Evolutionary conservation across 257 asterid species (phyloP), one percentile per base, ranked within the genome.

Genomic region (Thymus mandschuricus): DNA sequence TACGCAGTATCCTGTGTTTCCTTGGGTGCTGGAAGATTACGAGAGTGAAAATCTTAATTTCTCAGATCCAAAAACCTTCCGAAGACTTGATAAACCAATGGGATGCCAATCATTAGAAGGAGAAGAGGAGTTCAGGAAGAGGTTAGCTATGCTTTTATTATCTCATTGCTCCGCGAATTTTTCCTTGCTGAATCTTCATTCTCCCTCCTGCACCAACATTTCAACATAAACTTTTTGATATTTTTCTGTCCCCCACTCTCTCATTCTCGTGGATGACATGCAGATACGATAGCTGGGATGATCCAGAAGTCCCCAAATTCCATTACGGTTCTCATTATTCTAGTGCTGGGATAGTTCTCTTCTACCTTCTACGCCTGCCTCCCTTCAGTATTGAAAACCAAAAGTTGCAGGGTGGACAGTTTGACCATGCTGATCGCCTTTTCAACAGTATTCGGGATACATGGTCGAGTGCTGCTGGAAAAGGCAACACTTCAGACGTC

Each of bases 211-310:
- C 41, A 38, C 7, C 41, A 38, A 38, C 41, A 4, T 38, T 38
- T 38, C 7, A 38, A 38, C 6, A 38, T 38, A 38, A 38, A 4
- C 6, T 38, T 38, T 38, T 7, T 38, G 41, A 5, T 38, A 35
- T 5, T 21, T 21, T 21, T 35, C 40, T 34, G 4, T 35, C 41
- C 1, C 66, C 66, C 21, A 21, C 69, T 69, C 57, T 11, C 52
- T 33, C 30, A 33, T 28, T 38, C 41, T 2, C 40, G 68, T 21
- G 21, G 21, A 21, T 21, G 68, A 69, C 57, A 41, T 35, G 59
- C 84, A 95, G 99, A 81, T 88, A 86, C 68, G 99, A 95, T 75
- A 95, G 98, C 90, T 95, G 99, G 99, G 99, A 95, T 89, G 99
- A 95, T 83, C 99, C 99, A 45, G 99, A 95, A 70, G 94, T 92